A percentile compares a stretch with the other conserved stretches of the same genome.
These are phyloP conservation scores for Diaporthe citriasiana DNA, from an alignment of 2,329 filamentous ascomycete species.

Conservation along the genomic window DNA sequence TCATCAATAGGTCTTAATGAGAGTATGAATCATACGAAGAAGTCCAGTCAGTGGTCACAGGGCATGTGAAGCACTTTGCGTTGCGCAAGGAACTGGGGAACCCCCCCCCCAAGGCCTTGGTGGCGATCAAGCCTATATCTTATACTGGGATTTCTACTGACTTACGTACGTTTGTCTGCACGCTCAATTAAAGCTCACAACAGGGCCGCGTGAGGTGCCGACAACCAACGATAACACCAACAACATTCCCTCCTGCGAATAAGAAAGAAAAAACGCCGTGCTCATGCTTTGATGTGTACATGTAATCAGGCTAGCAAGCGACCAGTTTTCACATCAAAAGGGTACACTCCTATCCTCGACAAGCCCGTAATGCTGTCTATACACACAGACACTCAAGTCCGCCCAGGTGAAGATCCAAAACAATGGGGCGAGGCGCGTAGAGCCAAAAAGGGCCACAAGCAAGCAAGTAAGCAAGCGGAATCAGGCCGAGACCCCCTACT, in stretches of 20 bases:
- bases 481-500: conserved; percentile 52
- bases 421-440: background rate
- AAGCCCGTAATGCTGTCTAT: conserved; percentile 2
- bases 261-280: conserved; percentile 34
- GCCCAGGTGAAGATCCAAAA: conserved; percentile 2
- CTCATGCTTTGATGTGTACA: conserved; percentile 37
- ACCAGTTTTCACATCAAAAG: background rate
- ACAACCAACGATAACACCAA: background rate
- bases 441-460: background rate
- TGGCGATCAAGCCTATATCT: background rate
- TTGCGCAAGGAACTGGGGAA: background rate
- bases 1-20: conserved; percentile 39
- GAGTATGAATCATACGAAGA: conserved; percentile 36
- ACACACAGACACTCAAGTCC: background rate
- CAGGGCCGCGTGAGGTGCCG: background rate
- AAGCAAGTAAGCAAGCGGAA: no score
- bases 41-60: background rate
- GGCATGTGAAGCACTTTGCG: background rate
- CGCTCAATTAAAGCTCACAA: background rate
- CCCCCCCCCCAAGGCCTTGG: background rate
- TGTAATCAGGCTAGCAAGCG: background rate
- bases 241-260: background rate
- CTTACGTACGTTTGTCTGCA: background rate
- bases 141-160: conserved; percentile 9
- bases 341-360: background rate